A percentile compares a stretch with the other conserved stretches of the same genome.
These are phyloP conservation scores for Echium plantagineum DNA, from an alignment of 257 asterid species.

Conservation along the genomic window DNA sequence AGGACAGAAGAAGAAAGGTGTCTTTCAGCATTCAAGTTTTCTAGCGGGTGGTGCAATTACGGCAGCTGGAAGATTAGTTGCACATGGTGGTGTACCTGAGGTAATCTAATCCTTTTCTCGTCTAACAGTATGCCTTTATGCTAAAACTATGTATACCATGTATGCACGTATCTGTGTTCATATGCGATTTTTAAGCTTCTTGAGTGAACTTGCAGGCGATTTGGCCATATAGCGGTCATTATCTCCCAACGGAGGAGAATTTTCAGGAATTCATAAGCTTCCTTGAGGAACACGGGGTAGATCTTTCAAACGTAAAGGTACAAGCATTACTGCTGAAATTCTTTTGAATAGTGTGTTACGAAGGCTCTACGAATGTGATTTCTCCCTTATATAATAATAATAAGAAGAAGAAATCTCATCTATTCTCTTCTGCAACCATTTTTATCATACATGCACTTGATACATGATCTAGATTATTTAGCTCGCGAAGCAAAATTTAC, in stretches of 20 bases:
- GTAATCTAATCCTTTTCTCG: conserved; percentile 22
- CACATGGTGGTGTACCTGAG: conserved; percentile 61
- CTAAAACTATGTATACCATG: neutral
- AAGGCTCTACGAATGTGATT: too few relatives aligned
- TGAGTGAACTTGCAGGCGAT: conserved; percentile 32
- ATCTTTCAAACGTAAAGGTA: conserved; percentile 68
- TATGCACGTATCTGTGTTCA: neutral
- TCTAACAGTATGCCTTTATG: neutral
- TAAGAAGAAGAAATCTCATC: too few relatives aligned
- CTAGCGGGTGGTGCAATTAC: conserved; percentile 93
- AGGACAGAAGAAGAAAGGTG: conserved; percentile 90
- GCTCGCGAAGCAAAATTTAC: too few relatives aligned
- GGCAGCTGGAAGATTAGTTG: conserved; percentile 91
- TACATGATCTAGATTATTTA: too few relatives aligned
- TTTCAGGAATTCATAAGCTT: conserved; percentile 49
- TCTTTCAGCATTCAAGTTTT: conserved; percentile 93
- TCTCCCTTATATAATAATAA: too few relatives aligned
- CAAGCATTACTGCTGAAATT: neutral
- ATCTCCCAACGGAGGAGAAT: conserved; percentile 80
- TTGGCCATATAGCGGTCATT: conserved; percentile 97
- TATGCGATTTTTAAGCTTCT: conserved; percentile 1
- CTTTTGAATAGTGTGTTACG: neutral
- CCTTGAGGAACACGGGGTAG: conserved; percentile 67
- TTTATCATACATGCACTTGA: too few relatives aligned
- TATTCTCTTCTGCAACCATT: too few relatives aligned